Conservation (phyloP, 2,329 filamentous ascomycete species). For the Monilinia vaccinii-corymbosi region DNA sequence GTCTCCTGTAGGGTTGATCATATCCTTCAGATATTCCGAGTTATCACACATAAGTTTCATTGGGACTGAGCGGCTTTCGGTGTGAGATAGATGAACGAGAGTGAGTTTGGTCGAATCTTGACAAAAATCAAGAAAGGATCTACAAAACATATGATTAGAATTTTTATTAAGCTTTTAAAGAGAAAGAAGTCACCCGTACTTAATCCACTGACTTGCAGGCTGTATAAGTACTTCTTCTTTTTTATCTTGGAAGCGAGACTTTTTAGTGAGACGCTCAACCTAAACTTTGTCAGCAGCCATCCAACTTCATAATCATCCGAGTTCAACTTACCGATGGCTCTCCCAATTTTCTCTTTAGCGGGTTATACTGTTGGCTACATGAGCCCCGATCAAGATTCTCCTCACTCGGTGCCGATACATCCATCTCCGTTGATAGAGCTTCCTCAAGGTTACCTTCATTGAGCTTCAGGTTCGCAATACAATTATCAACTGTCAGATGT, state of each 20-base stretch:
- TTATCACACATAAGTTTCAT: constrained; percentile 1
- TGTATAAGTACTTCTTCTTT: background rate
- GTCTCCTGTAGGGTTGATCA: background rate
- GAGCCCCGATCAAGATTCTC: background rate
- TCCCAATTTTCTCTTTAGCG: background rate
- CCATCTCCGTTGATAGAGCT: background rate
- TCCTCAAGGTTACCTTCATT: background rate
- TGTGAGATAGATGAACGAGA: background rate
- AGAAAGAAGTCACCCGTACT: background rate
- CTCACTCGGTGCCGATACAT: background rate
- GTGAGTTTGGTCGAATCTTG: background rate
- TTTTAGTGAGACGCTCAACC: background rate
- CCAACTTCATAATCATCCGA: background rate
- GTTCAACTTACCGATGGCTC: background rate
- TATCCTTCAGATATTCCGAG: background rate
- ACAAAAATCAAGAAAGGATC: background rate
- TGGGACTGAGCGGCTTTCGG: background rate
- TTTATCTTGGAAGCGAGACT: no score
- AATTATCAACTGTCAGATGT: background rate
- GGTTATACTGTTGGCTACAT: background rate
- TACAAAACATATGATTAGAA: background rate
- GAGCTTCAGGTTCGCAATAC: background rate
- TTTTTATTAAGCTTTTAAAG: background rate
- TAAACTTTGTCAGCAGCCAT: background rate
- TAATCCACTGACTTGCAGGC: background rate